Conservation (phyloP, 1,284 basidiomycete genomes). For the Leccinum griseonigrum region DNA sequence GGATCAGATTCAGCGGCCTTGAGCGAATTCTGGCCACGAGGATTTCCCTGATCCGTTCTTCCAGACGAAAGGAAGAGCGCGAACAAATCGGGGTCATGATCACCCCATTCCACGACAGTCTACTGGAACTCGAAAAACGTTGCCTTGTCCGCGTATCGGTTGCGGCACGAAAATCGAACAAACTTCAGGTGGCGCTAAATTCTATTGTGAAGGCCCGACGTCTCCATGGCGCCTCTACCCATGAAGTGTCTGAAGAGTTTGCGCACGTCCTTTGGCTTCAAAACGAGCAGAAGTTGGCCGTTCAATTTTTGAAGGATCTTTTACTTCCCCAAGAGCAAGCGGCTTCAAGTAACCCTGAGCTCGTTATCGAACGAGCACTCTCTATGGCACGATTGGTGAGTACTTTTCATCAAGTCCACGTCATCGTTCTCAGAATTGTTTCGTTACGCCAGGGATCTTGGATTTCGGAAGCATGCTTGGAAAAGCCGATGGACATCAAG, state of each 20-base stretch:
- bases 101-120: constrained; percentile 50
- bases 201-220: constrained; percentile 75
- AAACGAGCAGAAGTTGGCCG: constrained; percentile 81
- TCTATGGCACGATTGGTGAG: constrained; percentile 63
- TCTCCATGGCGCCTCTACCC: constrained; percentile 48
- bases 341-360: constrained; percentile 14
- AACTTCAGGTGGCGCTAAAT: constrained; percentile 84
- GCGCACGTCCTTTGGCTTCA: constrained; percentile 89
- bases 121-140: constrained; percentile 64
- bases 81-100: constrained; percentile 71
- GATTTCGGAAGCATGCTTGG: constrained; percentile 83
- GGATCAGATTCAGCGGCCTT: constrained; percentile 67
- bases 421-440: constrained; percentile 3
- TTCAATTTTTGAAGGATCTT: constrained; percentile 67
- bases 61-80: constrained; percentile 60
- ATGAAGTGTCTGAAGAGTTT: constrained; percentile 76
- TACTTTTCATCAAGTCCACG: constrained; percentile 3
- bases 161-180: constrained; percentile 69
- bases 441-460: constrained; percentile 70
- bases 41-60: constrained; percentile 75
- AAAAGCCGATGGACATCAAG: constrained; percentile 78
- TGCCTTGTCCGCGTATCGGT: constrained; percentile 75
- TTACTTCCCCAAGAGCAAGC: constrained; percentile 25
- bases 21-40: constrained; percentile 84
- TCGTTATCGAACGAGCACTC: constrained; percentile 40